phyloP scores from a whole-genome alignment of 805 yeast species.

The Hanseniaspora meyeri region DNA sequence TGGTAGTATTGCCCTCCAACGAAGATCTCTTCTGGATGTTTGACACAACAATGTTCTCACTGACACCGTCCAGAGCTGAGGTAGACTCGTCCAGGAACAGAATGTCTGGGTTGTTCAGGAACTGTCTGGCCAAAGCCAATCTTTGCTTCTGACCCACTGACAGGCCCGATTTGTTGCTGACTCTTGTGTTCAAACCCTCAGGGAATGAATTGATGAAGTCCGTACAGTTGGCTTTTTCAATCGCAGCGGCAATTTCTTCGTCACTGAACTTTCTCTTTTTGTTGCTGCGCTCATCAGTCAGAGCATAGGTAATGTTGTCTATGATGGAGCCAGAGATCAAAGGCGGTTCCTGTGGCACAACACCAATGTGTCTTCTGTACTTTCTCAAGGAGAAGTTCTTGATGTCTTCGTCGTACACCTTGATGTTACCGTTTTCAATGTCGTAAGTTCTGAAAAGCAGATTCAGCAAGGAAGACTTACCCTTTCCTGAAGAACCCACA shows the following conservation, averaged over 20 bases:
- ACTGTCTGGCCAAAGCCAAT: slow-evolving; percentile 79
- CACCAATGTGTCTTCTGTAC: slow-evolving; percentile 65
- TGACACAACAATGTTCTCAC: slow-evolving; percentile 72
- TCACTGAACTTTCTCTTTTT: slow-evolving; percentile 36
- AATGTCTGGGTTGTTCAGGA: slow-evolving; percentile 66
- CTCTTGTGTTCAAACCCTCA: slow-evolving; percentile 63
- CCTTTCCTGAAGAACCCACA: slow-evolving; percentile 96
- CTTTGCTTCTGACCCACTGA: slow-evolving; percentile 95
- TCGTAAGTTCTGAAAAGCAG: slow-evolving; percentile 74
- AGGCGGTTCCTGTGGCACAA: slow-evolving; percentile 87
- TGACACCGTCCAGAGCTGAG: slow-evolving; percentile 78
- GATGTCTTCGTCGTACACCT: slow-evolving; percentile 54
- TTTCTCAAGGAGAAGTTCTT: slow-evolving; percentile 55
- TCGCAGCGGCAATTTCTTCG: slow-evolving; percentile 48
- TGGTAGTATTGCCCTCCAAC: slow-evolving; percentile 52
- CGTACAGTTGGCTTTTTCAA: slow-evolving; percentile 59
- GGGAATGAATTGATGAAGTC: slow-evolving; percentile 66
- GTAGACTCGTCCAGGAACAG: slow-evolving; percentile 88
- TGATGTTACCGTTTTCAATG: slow-evolving; percentile 51
- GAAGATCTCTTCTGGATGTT: slow-evolving; percentile 46
- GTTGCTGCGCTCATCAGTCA: slow-evolving; percentile 26
- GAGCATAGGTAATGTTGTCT: slow-evolving; percentile 74
- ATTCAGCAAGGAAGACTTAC: slow-evolving; percentile 80
- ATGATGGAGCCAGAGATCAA: slow-evolving; percentile 73
- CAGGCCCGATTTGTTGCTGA: slow-evolving; percentile 77